phyloP scores from a whole-genome alignment of 805 yeast genomes.

The Saturnispora gosingensis region DNA sequence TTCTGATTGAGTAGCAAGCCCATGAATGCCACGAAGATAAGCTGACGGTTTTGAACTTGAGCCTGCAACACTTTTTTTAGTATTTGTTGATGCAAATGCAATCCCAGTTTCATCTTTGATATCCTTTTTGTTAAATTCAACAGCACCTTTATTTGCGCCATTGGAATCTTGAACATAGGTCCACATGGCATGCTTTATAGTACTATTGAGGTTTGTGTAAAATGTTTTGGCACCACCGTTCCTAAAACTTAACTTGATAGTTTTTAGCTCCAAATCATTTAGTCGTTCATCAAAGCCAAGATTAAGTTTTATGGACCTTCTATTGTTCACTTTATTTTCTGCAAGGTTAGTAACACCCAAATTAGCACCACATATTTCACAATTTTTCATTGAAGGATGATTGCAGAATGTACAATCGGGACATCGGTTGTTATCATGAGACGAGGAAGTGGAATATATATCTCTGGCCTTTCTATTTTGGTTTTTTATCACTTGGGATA shows the following conservation, averaged over 20 bases:
- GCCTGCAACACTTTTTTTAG: neutral
- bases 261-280: slow-evolving; percentile 20
- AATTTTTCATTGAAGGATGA: slow-evolving; percentile 64
- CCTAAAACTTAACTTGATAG: slow-evolving; percentile 67
- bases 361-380: slow-evolving; percentile 81
- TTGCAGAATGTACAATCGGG: slow-evolving; percentile 57
- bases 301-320: neutral
- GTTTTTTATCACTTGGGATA: slow-evolving; percentile 19
- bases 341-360: slow-evolving; percentile 22
- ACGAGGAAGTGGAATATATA: slow-evolving; percentile 7
- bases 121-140: slow-evolving; percentile 15
- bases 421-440: slow-evolving; percentile 34
- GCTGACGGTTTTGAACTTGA: neutral
- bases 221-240: slow-evolving; percentile 55
- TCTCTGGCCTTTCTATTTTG: neutral
- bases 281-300: slow-evolving; percentile 1
- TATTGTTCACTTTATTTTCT: neutral
- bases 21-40: slow-evolving; percentile 48
- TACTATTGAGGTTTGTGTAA: slow-evolving; percentile 35
- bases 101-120: neutral
- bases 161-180: slow-evolving; percentile 17
- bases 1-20: slow-evolving; percentile 51
- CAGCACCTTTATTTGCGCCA: slow-evolving; percentile 30
- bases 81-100: neutral
- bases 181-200: slow-evolving; percentile 47